A percentile compares a stretch with the other conserved stretches of the same genome.
phyloP scores from a whole-genome alignment of 129 eudicot species.

The Erigeron canadensis region DNA sequence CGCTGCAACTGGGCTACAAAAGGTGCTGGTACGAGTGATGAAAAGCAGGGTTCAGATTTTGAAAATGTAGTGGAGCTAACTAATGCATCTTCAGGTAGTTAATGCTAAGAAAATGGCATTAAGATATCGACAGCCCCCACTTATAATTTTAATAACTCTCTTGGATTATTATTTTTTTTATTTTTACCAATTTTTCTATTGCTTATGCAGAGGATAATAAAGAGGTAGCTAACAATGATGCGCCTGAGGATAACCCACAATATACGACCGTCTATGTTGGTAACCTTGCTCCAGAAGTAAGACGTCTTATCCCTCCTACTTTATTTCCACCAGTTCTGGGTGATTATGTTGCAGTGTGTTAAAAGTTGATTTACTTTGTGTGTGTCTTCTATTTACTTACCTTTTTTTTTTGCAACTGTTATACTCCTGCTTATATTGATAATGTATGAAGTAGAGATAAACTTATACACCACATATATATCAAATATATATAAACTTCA shows the following conservation, averaged over 20 bases:
- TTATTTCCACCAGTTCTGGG: neutral
- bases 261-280: slow-evolving; percentile 91
- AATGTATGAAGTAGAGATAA: too few relatives aligned
- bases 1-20: slow-evolving; percentile 97
- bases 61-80: slow-evolving; percentile 88
- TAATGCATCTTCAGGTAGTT: slow-evolving; percentile 64
- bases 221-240: slow-evolving; percentile 60
- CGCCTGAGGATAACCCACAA: slow-evolving; percentile 84
- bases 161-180: slow-evolving; percentile 4
- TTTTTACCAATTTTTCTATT: neutral
- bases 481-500: too few relatives aligned
- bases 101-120: neutral
- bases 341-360: neutral
- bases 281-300: slow-evolving; percentile 89
- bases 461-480: too few relatives aligned
- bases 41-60: slow-evolving; percentile 60
- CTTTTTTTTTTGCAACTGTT: neutral
- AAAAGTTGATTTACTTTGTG: neutral
- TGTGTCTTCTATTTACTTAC: neutral
- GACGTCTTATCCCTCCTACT: slow-evolving; percentile 8
- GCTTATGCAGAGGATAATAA: slow-evolving; percentile 64
- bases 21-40: slow-evolving; percentile 81
- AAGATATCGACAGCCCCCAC: neutral
- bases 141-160: neutral
- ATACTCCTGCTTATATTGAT: too few relatives aligned